Base-by-base conservation (phyloP, 225 moss, liverwort and hornwort species). In the Antitrichia curtipendula region DNA sequence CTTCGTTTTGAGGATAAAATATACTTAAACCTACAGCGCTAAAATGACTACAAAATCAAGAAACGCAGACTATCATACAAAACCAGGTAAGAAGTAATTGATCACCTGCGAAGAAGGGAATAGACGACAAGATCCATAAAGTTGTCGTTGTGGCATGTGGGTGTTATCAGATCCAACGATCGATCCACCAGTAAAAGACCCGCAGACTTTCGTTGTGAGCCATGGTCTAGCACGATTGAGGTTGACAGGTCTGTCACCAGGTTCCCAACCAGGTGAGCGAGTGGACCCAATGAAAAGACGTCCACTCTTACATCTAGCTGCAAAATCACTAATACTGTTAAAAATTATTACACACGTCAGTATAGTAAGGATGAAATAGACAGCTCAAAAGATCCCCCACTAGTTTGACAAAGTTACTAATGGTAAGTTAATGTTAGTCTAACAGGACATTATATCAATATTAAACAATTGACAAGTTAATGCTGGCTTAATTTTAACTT, bases 241-340 rank as follows among this genome's bases (percentile, higher is more conserved):
- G 90, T 88, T 77, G 96, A 89, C 78, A 98, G 95, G 82, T 96
- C 97, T 85, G 96, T 93, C 96, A 98, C 96, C 85, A 94, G 86
- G 89, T 96, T 96, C 86, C 97, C 97, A 89, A 98, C 95, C 83
- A 91, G 91, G 91, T 95, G 94, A 80, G 97, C 94, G 87, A 98
- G 93, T 78, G 96, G 96, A 75, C 97, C 97, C 89, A 98, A 92
- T 53, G 96, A 95, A 85, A 95, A 98, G 62, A 96, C 93, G 86
- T 98, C 98, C 90, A 93, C 92, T 90, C 96, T 98, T 64, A 98
- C 90, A 83, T 98, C 96, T 90, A 98, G 93, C 98, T 98, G 95
- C 95, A 94, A 88, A 91, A 71, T 77, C 91, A 78, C 80, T 64
- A 84, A 86, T 15, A 52, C 56, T 72, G 83, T 93, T 86, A 87